phyloP scores from a whole-genome alignment of 2,329 filamentous ascomycete genomes.

The Thelonectria discophora region DNA sequence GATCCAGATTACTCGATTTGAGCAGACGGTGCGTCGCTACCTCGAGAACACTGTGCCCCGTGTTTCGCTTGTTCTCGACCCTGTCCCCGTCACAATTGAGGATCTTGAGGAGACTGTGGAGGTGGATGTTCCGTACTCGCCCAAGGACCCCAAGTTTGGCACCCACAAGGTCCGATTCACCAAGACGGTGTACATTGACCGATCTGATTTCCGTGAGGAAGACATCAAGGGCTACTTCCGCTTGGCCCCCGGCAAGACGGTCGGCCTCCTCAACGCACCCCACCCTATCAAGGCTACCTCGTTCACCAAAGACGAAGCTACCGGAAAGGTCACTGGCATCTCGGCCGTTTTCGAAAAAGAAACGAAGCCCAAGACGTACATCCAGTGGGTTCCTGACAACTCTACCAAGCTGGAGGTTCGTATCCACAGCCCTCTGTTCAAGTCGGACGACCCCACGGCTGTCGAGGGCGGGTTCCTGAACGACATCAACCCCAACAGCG shows the following conservation, averaged over 20 bases:
- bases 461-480: constrained; percentile 82
- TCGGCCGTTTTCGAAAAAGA: constrained; percentile 73
- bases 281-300: constrained; percentile 75
- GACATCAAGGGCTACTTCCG: constrained; percentile 83
- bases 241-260: constrained; percentile 78
- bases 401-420: constrained; percentile 77
- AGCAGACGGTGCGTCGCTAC: constrained; percentile 84
- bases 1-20: constrained; percentile 84
- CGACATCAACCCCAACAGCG: constrained; percentile 85
- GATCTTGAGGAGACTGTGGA: constrained; percentile 68
- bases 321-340: constrained; percentile 73
- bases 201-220: constrained; percentile 79
- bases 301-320: constrained; percentile 72
- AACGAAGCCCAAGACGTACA: constrained; percentile 79
- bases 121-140: constrained; percentile 80
- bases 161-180: constrained; percentile 72
- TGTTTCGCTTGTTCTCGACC: constrained; percentile 89
- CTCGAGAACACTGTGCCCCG: constrained; percentile 89
- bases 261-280: constrained; percentile 77
- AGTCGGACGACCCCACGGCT: constrained; percentile 81
- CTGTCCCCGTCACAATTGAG: constrained; percentile 82
- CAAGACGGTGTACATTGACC: constrained; percentile 85
- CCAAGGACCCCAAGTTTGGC: constrained; percentile 77
- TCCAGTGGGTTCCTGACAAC: constrained; percentile 85
- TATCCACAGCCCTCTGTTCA: constrained; percentile 85